Evolutionary conservation across 768 basidiomycete genomes (phyloP), one percentile per base, ranked within the genome.

Genomic region (Austroboletus eburneus): DNA sequence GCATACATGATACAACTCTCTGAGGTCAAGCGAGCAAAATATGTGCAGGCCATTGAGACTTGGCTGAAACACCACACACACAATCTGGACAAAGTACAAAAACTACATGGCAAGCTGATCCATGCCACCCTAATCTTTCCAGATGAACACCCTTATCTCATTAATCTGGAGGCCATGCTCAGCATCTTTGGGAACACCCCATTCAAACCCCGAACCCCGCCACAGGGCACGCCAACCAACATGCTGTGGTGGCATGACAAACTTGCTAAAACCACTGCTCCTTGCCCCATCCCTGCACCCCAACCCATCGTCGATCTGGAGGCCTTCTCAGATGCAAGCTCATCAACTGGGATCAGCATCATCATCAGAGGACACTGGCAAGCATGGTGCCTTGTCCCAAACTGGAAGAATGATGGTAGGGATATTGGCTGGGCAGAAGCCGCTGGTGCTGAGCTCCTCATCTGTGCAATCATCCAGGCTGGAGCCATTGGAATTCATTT

Each of bases 401-500:
- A 13, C 7, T 35, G 34, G 34, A n/a, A 18, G n/a, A 5, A 4
- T 35, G 34, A 35, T n/a, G 34, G 34, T 6, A 5, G 34, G 3
- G 70, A 76, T 44, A 79, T 79, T 44, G 60, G 59, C 0, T 78
- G 77, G 75, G 72, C 73, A 0, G 73, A 79, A 51, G 69, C 68
- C 0, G 49, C 75, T 7, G 70, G 70, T 0, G 70, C 78, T 42
- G 62, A 74, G 18, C 52, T 76, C n/a, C 69, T 76, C 27, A 47
- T 68, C 20, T 36, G 8, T 1, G 39, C 59, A 7, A 40, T 65
- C 42, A 4, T 47, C 12, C 4, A 41, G n/a, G 0, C 32, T 3
- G 22, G 38, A 0, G 0, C 30, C 29, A 1, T 39, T n/a, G 5
- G 13, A 8, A 1, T 18, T 5, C 43, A 40, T 18, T 30, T 57